A percentile compares a stretch with the other conserved stretches of the same genome.
Evolutionary conservation across 352 stramenopile species (phyloP).

Genomic region (Phytophthora europaea): DNA sequence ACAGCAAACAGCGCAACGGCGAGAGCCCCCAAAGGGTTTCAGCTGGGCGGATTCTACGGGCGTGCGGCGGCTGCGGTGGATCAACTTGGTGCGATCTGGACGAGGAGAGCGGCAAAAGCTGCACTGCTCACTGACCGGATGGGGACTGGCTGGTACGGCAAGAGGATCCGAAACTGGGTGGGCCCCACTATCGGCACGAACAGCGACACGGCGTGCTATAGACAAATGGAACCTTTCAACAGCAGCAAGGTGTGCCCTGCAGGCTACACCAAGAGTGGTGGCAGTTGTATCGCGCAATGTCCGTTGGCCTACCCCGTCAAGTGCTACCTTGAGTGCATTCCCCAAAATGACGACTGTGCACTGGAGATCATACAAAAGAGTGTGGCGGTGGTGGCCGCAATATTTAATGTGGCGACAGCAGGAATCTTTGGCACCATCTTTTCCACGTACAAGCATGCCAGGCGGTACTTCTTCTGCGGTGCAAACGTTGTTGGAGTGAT

Average conservation of each 20-base stretch:
- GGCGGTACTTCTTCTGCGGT: conserved; percentile 28
- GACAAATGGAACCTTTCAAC: conserved; percentile 21
- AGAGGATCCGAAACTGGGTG: conserved; percentile 44
- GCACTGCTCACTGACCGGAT: conserved; percentile 30
- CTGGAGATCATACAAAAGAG: conserved; percentile 18
- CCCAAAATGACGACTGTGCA: conserved; percentile 20
- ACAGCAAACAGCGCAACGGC: conserved; percentile 13
- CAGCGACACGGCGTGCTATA: conserved; percentile 29
- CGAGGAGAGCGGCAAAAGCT: conserved; percentile 20
- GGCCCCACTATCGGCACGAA: conserved; percentile 18
- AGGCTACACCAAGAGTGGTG: conserved; percentile 16
- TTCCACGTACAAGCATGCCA: conserved; percentile 2
- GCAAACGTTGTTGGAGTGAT: conserved; percentile 32
- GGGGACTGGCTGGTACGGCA: conserved; percentile 35
- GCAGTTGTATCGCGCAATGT: conserved; percentile 34
- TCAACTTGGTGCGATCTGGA: conserved; percentile 41
- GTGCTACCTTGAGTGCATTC: conserved; percentile 20
- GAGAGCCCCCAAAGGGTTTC: conserved; percentile 28
- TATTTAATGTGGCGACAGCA: conserved; percentile 35
- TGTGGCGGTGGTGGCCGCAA: conserved; percentile 11
- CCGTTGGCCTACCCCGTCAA: conserved; percentile 51
- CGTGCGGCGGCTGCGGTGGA: conserved; percentile 23
- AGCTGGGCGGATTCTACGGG: conserved; percentile 40
- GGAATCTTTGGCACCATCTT: conserved; percentile 26
- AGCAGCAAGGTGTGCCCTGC: conserved; percentile 16